These are phyloP conservation scores for rapeseed (Brassica napus) DNA, from an alignment of 345 rosid species.

Conservation along the genomic window DNA sequence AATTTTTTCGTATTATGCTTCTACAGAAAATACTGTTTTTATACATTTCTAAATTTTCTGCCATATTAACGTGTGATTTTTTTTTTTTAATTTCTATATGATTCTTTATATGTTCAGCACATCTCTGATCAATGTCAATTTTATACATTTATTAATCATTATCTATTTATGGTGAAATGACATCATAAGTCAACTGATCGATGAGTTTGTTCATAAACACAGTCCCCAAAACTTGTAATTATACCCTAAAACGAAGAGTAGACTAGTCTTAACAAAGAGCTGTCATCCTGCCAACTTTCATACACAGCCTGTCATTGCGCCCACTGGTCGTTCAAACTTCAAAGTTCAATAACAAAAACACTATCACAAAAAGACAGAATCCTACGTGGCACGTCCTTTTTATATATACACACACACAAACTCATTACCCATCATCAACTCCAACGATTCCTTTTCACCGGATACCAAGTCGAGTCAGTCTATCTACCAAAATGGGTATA, in stretches of 20 bases:
- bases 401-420: slow-evolving; percentile 20
- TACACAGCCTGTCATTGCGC: slow-evolving; percentile 56
- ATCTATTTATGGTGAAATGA: background rate
- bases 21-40: background rate
- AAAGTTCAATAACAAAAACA: slow-evolving; percentile 3
- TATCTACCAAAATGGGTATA: slow-evolving; percentile 58
- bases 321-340: slow-evolving; percentile 56
- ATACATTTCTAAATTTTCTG: background rate
- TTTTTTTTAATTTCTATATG: background rate
- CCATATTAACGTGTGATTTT: background rate
- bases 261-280: slow-evolving; percentile 3
- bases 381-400: slow-evolving; percentile 41
- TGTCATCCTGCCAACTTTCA: slow-evolving; percentile 31
- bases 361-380: slow-evolving; percentile 35
- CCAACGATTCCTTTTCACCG: background rate
- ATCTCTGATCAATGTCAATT: background rate
- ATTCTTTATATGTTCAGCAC: background rate
- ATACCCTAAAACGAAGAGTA: background rate
- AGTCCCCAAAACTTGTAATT: slow-evolving; percentile 28
- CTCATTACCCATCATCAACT: background rate
- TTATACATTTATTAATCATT: background rate
- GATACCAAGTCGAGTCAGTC: slow-evolving; percentile 12
- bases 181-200: background rate
- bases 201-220: background rate
- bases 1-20: background rate